A percentile compares a stretch with the other conserved stretches of the same genome.
phyloP scores from a whole-genome alignment of 345 rosid species.

The Turnera subulata region DNA sequence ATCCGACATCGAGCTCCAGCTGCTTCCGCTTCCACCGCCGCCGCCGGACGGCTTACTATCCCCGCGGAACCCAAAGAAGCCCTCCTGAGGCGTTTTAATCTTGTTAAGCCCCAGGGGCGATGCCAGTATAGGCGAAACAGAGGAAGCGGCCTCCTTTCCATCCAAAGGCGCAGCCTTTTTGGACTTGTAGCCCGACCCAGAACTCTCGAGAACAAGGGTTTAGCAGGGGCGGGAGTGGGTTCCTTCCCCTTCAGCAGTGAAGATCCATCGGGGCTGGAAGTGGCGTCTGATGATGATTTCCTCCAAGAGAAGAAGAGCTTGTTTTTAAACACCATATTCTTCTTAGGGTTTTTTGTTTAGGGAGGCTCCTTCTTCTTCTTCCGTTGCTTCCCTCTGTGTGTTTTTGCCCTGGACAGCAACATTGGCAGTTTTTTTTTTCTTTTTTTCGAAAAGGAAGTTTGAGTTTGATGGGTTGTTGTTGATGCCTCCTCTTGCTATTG shows the following conservation, averaged over 20 bases:
- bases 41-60: conserved; percentile 43
- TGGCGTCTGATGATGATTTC: conserved; percentile 52
- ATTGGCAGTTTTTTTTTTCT: background rate
- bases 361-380: too few species aligned
- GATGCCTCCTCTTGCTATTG: too few species aligned
- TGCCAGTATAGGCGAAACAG: conserved; percentile 82
- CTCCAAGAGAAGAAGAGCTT: conserved; percentile 86
- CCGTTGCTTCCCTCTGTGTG: background rate
- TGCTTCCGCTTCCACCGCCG: conserved; percentile 26
- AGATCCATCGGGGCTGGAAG: conserved; percentile 84
- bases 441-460: conserved; percentile 1
- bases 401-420: conserved; percentile 5
- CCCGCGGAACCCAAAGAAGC: conserved; percentile 58
- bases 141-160: conserved; percentile 38
- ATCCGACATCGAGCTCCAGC: conserved; percentile 27
- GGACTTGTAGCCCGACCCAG: conserved; percentile 23
- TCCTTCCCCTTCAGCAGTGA: conserved; percentile 40
- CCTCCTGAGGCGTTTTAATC: conserved; percentile 96
- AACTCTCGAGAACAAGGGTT: conserved; percentile 25
- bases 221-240: conserved; percentile 16
- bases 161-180: conserved; percentile 32
- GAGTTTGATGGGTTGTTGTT: background rate
- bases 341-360: conserved; percentile 5
- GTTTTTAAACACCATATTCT: conserved; percentile 87
- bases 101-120: conserved; percentile 87